Base-by-base conservation (phyloP, 2,329 filamentous ascomycete species). In the Botryotinia convoluta region DNA sequence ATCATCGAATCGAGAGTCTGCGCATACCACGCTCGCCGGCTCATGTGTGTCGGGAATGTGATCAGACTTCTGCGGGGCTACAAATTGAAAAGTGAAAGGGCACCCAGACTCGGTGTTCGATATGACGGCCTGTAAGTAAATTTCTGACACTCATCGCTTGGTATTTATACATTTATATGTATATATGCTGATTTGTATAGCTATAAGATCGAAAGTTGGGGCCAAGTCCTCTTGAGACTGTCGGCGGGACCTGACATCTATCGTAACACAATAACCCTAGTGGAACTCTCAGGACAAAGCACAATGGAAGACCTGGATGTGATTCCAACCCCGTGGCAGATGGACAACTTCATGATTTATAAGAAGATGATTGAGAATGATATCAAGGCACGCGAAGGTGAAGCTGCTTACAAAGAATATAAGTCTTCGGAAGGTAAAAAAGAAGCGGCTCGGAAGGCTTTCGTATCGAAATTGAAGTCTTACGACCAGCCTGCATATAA, bases 51-150 rank as follows among this genome's bases (percentile, higher is more conserved):
- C 37, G 87, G 87, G 26, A 82, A 82, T 8, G 82, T 83, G 18
- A 84, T 89, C 62, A 85, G 87, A 29, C 81, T 90, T n/a, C 79
- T 90, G 37, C 81, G 88, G 64, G 87, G 87, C 3, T 81, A 86
- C 74, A 81, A 79, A 45, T 82, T 90, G 32, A 83, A 83, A 75
- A 89, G 87, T 72, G 82, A 83, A 1, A 83, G 85, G 73, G 86
- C 88, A 6, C 88, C 88, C 1, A 77, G 79, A 51, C 86, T 82
- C 3, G 88, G 88, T 3, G 78, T 90, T 42, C 82, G 88, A 74
- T 90, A 89, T 74, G 88, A 90, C 77, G 88, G 88, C 69, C 76
- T 88, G 87, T 89, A 81, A 80, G 86, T 82, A 35, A 29, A 42
- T 82, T 26, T 16, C 14, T 14, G 35, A 18, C 22, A 39, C 29